Evolutionary conservation across 331 rosid species (phyloP).

Genomic region (Cydonia oblonga): DNA sequence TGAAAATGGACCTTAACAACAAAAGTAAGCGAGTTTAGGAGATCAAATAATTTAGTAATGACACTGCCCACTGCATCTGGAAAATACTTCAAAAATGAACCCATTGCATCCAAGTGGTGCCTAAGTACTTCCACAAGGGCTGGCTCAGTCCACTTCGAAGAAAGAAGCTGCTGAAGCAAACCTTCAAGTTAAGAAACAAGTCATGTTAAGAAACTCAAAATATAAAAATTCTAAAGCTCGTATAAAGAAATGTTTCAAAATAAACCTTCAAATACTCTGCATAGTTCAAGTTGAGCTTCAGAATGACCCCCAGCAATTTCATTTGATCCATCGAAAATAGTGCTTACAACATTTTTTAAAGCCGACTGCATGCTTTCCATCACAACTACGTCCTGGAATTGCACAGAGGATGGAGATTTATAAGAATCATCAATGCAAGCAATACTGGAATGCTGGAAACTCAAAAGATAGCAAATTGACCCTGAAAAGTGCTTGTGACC

Average conservation of each 20-base stretch:
- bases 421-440: background rate
- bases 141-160: constrained; percentile 83
- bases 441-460: constrained; percentile 14
- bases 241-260: constrained; percentile 9
- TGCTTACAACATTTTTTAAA: constrained; percentile 62
- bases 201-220: constrained; percentile 9
- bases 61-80: constrained; percentile 91
- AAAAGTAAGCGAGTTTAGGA: constrained; percentile 74
- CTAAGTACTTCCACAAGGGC: constrained; percentile 77
- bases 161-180: constrained; percentile 75
- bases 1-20: constrained; percentile 44
- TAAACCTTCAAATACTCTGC: constrained; percentile 73
- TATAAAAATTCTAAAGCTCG: constrained; percentile 4
- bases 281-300: constrained; percentile 59
- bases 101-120: constrained; percentile 85
- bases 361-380: constrained; percentile 88
- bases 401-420: background rate
- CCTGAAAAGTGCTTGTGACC: constrained; percentile 4
- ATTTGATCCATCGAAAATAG: constrained; percentile 67
- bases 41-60: constrained; percentile 82
- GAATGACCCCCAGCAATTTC: constrained; percentile 39
- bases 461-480: background rate
- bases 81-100: constrained; percentile 75
- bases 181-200: constrained; percentile 41
- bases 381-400: constrained; percentile 62